These are phyloP conservation scores for Tolypocladium ovalisporum DNA, from an alignment of 2,329 filamentous ascomycete genomes.

Conservation along the genomic window DNA sequence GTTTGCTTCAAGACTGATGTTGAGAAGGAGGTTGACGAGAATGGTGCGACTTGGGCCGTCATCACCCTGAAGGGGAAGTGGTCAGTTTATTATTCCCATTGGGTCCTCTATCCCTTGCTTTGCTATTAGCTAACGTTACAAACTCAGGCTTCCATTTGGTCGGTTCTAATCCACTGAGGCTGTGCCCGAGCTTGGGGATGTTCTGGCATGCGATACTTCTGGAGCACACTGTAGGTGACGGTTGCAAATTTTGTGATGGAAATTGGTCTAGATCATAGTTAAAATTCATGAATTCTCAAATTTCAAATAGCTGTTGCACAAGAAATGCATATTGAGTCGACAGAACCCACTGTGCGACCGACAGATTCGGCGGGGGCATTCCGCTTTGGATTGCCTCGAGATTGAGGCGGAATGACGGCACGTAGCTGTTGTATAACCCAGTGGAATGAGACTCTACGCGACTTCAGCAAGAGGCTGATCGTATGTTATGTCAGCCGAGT, in stretches of 20 bases:
- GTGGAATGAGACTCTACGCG: background rate
- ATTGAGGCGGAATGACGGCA: background rate
- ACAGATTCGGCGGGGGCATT: background rate
- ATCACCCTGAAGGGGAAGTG: constrained; percentile 80
- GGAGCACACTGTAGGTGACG: no score
- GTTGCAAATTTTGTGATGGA: background rate
- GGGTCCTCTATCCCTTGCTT: background rate
- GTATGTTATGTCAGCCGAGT: no score
- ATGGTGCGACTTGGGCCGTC: constrained; percentile 72
- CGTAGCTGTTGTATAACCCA: background rate
- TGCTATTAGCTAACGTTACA: background rate
- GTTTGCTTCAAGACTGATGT: constrained; percentile 86
- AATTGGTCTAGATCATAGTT: background rate
- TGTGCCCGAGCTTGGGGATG: background rate
- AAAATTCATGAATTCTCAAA: no score
- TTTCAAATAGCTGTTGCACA: no score
- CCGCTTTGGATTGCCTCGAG: background rate
- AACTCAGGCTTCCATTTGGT: background rate
- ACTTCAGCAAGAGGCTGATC: no score
- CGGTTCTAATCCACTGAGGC: background rate
- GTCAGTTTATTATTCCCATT: constrained; percentile 32
- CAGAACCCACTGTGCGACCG: no score
- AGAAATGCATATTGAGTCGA: no score
- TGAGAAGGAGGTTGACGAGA: constrained; percentile 83
- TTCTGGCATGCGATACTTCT: background rate